Base-by-base conservation (phyloP, 2,329 filamentous ascomycete genomes). In the Colletotrichum theobromicola region DNA sequence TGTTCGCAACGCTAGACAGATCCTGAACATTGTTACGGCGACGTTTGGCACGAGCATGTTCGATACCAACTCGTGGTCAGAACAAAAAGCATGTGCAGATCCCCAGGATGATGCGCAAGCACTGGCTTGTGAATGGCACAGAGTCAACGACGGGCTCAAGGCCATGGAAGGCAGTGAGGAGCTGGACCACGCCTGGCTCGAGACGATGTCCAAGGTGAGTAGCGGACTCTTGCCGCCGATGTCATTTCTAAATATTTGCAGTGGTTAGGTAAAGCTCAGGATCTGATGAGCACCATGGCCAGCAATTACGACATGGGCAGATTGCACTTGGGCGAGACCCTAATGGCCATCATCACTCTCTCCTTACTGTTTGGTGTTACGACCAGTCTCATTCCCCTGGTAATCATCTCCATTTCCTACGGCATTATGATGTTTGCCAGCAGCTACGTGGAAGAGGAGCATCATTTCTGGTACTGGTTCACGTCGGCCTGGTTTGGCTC, bases 381-480 rank as follows among this genome's bases (percentile, higher is more conserved):
- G 55, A 9, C 70, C n/a, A 74, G 55, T 46, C 78, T 87, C 13
- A 71, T 82, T 10, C 87, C 88, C 5, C 85, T 94, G 65, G 77
- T 85, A 5, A 76, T 89, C 3, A 86, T 92, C 34, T 90, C 90
- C 1, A 62, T 92, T 0, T 83, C 90, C 0, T 98, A 98, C 80
- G 92, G 93, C 2, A 82, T 91, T 46, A 97, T 98, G 92, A 98
- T 98, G 96, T 98, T 98, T 84, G 96, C 96, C 12, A 98, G 95
- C 82, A 98, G 96, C 80, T 99, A 97, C 82, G 95, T 99, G 3
- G 97, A 99, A 83, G 97, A 99, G 84, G 97, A 99, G 83, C 97
- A 99, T 64, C 95, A 98, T 78, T 98, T 98, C 82, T 99, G 97
- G 97, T 98, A 99, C 84, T 98, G 96, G 95, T 85, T 91, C 2